Base-by-base conservation (phyloP, 768 basidiomycete genomes). In the Xerocomellus amylosporus region DNA sequence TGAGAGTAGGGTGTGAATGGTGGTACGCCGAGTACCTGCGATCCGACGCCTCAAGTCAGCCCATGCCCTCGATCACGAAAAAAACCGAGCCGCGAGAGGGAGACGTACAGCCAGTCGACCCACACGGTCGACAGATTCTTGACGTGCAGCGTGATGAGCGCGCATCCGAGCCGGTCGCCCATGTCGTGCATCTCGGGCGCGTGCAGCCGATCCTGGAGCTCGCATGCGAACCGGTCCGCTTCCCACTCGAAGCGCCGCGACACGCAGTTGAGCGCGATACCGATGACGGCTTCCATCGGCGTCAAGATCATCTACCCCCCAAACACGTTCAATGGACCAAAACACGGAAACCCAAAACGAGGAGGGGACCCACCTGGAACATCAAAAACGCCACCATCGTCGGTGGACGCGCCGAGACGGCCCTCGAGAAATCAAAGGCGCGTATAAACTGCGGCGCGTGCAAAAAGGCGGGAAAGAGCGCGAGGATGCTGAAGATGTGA, bases 1-100 rank as follows among this genome's bases (percentile, higher is more conserved):
- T 88, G 59, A 99, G 71, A 3, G 93, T 97, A 5, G 96, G 96
- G 71, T 99, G 96, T 44, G 90, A 94, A 72, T 98, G 93, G 70
- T 97, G 93, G 63, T 93, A 97, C 20, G 91, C 90, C 47, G 93
- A 97, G 74, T 96, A 97, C 54, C 88, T 90, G 13, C 2, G 1
- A 58, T 39, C 3, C n/a, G 17, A 31, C 19, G 6, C 17, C n/a
- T n/a, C n/a, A n/a, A n/a, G 20, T 37, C 37, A 57, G 49, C 9
- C 39, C 10, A 8, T 36, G 2, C 17, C 24, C 24, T 33, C 9
- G 31, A 33, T 10, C 8, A 13, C n/a, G n/a, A n/a, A n/a, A n/a
- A n/a, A n/a, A n/a, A n/a, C n/a, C n/a, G 10, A 33, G 31, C 31
- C 33, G 12, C 33, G 0, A 24, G 22, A 36, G 3, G 8, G 6